These are phyloP conservation scores for Rhazya stricta DNA, from an alignment of 257 asterid species.

Conservation along the genomic window DNA sequence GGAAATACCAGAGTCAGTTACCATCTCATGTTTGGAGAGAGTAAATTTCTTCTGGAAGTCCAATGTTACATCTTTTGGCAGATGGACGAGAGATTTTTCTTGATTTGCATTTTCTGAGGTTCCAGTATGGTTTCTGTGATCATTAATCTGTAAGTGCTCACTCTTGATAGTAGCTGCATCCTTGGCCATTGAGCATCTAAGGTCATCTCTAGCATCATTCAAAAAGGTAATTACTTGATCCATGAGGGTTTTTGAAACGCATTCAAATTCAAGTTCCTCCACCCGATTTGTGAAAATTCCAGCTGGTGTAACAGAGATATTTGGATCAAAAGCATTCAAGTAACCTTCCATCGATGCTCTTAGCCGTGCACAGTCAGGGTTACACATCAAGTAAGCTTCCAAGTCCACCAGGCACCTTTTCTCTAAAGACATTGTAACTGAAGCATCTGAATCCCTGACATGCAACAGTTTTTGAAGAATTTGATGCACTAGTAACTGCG, in stretches of 20 bases:
- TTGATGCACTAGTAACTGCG: slow-evolving; percentile 80
- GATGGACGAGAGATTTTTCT: slow-evolving; percentile 25
- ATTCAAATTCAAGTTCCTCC: slow-evolving; percentile 71
- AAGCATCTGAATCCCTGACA: slow-evolving; percentile 30
- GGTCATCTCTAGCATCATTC: slow-evolving; percentile 74
- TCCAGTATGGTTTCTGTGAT: slow-evolving; percentile 29
- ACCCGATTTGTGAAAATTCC: slow-evolving; percentile 71
- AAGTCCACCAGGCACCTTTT: slow-evolving; percentile 70
- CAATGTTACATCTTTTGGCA: slow-evolving; percentile 32
- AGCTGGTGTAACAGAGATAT: slow-evolving; percentile 60
- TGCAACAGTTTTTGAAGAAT: slow-evolving; percentile 62
- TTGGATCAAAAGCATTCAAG: slow-evolving; percentile 76
- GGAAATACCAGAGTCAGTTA: slow-evolving; percentile 32
- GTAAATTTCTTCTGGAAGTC: slow-evolving; percentile 86
- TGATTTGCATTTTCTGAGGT: slow-evolving; percentile 26
- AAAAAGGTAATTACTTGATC: slow-evolving; percentile 73
- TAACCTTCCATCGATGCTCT: slow-evolving; percentile 83
- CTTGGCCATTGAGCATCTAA: slow-evolving; percentile 84
- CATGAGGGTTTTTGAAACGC: slow-evolving; percentile 74
- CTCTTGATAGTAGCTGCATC: slow-evolving; percentile 73
- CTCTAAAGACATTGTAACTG: slow-evolving; percentile 56
- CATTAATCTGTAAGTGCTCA: slow-evolving; percentile 47
- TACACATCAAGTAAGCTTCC: slow-evolving; percentile 58
- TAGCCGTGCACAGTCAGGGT: slow-evolving; percentile 80
- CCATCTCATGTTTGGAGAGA: slow-evolving; percentile 54